Conservation (phyloP, 148 eudicot species). For the Rhododendron vialii region DNA sequence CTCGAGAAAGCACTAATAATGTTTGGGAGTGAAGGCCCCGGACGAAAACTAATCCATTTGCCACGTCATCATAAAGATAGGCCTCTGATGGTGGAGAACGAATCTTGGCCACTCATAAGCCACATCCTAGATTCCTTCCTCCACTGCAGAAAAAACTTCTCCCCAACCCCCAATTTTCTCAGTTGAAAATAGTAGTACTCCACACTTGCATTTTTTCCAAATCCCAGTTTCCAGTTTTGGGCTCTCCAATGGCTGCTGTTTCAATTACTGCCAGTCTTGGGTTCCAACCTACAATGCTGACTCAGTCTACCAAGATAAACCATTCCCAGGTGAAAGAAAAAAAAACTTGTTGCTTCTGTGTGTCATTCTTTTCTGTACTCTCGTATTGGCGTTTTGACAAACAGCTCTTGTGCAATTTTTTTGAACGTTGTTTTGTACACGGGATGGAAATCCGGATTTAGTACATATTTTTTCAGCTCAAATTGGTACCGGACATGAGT, state of each 20-base stretch:
- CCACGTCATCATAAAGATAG: background rate
- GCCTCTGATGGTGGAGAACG: background rate
- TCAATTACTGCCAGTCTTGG: background rate
- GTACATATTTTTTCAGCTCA: background rate
- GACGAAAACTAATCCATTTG: background rate
- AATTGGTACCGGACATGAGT: background rate
- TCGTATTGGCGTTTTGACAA: background rate
- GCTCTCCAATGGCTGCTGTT: conserved; percentile 12
- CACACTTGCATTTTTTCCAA: background rate
- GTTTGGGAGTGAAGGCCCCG: background rate
- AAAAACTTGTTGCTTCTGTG: background rate
- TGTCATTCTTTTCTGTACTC: background rate
- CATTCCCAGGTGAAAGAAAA: background rate
- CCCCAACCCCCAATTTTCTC: background rate
- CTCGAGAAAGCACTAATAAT: background rate
- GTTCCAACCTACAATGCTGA: conserved; percentile 1
- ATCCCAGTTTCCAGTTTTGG: background rate
- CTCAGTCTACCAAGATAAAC: background rate
- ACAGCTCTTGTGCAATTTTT: background rate
- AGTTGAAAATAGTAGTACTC: background rate
- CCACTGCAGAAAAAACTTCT: background rate
- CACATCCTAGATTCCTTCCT: background rate
- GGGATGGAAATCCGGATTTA: background rate
- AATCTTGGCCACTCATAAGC: background rate
- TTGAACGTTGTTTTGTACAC: background rate